Percentiles rank a stretch among this genome's conserved stretches.
phyloP scores from a whole-genome alignment of 2,329 filamentous ascomycete species.

The Aspergillus fructus region DNA sequence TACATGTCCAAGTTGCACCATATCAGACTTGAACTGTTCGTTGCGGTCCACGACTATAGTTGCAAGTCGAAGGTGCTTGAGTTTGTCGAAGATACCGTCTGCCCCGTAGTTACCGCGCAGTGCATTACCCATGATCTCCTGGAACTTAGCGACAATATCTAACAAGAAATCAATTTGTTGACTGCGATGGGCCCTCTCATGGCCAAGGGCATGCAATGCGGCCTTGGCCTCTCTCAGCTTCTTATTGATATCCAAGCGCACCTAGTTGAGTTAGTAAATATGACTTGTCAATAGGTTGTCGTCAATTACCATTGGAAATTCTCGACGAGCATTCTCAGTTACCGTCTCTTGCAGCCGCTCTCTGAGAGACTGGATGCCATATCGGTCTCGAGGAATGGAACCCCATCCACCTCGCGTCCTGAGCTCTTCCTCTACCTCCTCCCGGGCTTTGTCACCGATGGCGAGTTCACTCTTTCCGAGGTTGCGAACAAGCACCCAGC shows the following conservation, averaged over 20 bases:
- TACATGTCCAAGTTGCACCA: conserved; percentile 21
- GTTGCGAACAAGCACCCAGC: conserved; percentile 36
- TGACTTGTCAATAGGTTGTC: background rate
- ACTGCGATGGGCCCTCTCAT: conserved; percentile 31
- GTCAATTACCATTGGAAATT: conserved; percentile 44
- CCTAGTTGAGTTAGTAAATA: conserved; percentile 3
- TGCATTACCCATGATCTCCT: conserved; percentile 33
- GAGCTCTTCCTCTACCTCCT: conserved; percentile 35
- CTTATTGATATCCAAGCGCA: conserved; percentile 37
- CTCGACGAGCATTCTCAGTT: conserved; percentile 41
- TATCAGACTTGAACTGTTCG: conserved; percentile 21
- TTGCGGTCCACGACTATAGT: conserved; percentile 32
- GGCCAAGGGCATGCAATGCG: conserved; percentile 34
- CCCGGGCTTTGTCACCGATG: conserved; percentile 20
- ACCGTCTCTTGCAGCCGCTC: conserved; percentile 44
- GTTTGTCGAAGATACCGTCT: conserved; percentile 33
- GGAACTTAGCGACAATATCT: conserved; percentile 41
- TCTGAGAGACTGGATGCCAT: conserved; percentile 44
- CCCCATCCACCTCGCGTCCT: conserved; percentile 39
- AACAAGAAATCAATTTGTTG: conserved; percentile 36
- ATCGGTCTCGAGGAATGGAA: conserved; percentile 33
- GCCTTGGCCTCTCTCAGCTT: conserved; percentile 27
- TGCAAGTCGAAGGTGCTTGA: conserved; percentile 32
- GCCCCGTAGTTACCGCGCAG: conserved; percentile 38
- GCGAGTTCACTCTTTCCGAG: conserved; percentile 29